Evolutionary conservation across 208 protist species (phyloP).

Genomic region (Trypanosoma cruzi): DNA sequence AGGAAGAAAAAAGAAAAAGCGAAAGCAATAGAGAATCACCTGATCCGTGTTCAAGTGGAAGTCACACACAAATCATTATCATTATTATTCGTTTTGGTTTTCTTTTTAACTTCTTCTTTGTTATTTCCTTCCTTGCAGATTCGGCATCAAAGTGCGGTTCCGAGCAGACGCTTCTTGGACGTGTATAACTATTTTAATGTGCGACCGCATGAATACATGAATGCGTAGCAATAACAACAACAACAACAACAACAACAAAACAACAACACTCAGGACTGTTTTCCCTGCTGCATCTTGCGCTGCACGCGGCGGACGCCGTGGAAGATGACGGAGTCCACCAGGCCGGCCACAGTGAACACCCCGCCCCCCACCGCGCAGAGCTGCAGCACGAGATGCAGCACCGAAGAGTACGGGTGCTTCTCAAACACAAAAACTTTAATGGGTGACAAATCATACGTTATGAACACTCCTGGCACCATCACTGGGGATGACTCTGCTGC

Average conservation of each 20-base stretch:
- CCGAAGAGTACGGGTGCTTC: slow-evolving; percentile 53
- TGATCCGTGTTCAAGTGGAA: too few relatives aligned
- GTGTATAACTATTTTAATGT: too few relatives aligned
- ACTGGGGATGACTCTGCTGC: neutral
- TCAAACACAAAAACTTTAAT: slow-evolving; percentile 67
- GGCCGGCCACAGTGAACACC: slow-evolving; percentile 61
- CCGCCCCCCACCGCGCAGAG: slow-evolving; percentile 69
- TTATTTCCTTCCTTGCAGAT: too few relatives aligned
- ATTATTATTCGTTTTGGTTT: too few relatives aligned
- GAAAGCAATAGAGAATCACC: too few relatives aligned
- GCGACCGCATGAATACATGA: too few relatives aligned
- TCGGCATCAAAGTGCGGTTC: too few relatives aligned
- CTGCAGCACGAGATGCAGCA: slow-evolving; percentile 67
- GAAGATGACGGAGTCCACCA: slow-evolving; percentile 63
- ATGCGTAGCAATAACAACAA: too few relatives aligned
- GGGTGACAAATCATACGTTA: slow-evolving; percentile 89
- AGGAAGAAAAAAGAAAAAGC: too few relatives aligned
- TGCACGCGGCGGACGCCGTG: slow-evolving; percentile 37
- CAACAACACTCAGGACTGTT: slow-evolving; percentile 38
- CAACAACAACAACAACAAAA: too few relatives aligned
- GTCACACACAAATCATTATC: too few relatives aligned
- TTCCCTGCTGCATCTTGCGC: slow-evolving; percentile 47
- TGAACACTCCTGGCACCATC: slow-evolving; percentile 79
- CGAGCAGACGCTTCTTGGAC: neutral
- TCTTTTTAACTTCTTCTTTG: too few relatives aligned